Base-by-base conservation (phyloP, 352 stramenopile species). In the Pythium phragmitis region DNA sequence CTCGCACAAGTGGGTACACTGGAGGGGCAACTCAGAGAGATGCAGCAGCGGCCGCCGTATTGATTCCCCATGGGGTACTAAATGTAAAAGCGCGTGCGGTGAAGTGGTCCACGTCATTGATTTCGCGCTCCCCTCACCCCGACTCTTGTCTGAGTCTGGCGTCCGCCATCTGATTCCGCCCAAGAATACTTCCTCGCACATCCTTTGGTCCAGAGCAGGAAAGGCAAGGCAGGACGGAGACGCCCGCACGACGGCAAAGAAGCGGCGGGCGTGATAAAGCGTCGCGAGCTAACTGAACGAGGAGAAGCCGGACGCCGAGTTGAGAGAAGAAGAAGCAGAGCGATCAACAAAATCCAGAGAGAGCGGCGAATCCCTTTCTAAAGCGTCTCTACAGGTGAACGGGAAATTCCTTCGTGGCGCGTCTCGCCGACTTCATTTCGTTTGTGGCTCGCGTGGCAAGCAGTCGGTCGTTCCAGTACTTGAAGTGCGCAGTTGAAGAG, bases 1-100 rank as follows among this genome's bases (percentile, higher is more conserved):
- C 47, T 89, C 37, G 79, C 77, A 19, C 74, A 88, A 42, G 79
- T 91, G n/a, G 63, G 63, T 28, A 68, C 71, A 14, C 16, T 67
- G 37, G 65, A 72, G 41, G 33, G 48, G 39, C 65, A 67, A 41
- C 54, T 67, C 2, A 23, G 11, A 11, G 47, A 55, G 28, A 41
- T 54, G 33, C 17, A 56, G 0, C 57, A 61, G 50, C 33, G 37
- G 9, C 28, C 50, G 1, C 55, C 64, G 21, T 59, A 67, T 39
- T 39, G 7, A 39, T 14, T 39, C 7, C 34, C 57, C 51, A 36
- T 67, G 59, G 59, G 59, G 46, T 54, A 72, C 59, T 67, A 67
- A 65, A 60, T 56, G 43, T 62, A 39, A 62, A 51, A 43, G 9
- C 26, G 26, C 39, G 6, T 30, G 6, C 0, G 3, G 2, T 57